Conservation (phyloP, 805 yeast species). For the Kuraishia molischiana region DNA sequence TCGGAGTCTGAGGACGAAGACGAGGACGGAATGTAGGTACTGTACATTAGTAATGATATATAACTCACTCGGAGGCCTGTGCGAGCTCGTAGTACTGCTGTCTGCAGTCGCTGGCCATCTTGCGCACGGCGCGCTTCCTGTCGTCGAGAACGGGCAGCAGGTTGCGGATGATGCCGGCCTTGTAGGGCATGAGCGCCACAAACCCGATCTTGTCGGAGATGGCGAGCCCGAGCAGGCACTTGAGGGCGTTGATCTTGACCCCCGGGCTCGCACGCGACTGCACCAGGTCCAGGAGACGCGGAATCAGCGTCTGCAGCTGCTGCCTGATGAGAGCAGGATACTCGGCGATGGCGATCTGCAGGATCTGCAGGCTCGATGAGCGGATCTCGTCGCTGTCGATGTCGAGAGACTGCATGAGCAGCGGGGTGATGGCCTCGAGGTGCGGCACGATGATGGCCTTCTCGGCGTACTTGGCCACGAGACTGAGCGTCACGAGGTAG, state of each 20-base stretch:
- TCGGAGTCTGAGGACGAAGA: constrained; percentile 21
- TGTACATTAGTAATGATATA: not conserved
- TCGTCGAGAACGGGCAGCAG: constrained; percentile 58
- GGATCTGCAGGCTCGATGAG: constrained; percentile 14
- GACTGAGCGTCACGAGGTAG: constrained; percentile 57
- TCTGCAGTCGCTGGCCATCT: constrained; percentile 68
- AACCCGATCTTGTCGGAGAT: constrained; percentile 24
- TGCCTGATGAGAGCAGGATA: constrained; percentile 40
- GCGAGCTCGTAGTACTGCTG: constrained; percentile 59
- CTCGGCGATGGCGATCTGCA: constrained; percentile 34
- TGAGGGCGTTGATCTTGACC: constrained; percentile 48
- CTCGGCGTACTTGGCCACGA: constrained; percentile 57
- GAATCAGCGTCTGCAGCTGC: constrained; percentile 49
- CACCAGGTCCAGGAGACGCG: constrained; percentile 34
- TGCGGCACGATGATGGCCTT: constrained; percentile 55
- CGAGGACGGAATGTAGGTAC: not conserved
- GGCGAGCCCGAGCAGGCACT: constrained; percentile 44
- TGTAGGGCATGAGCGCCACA: constrained; percentile 39
- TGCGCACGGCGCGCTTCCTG: constrained; percentile 62
- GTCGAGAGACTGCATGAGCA: constrained; percentile 53
- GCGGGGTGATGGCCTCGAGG: constrained; percentile 55
- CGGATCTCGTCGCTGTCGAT: constrained; percentile 11
- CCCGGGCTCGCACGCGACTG: constrained; percentile 4
- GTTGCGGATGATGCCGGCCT: constrained; percentile 33
- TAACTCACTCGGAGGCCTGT: constrained; percentile 6